Base-by-base conservation (phyloP, 306 rosid genomes). In the Prunus fruticosa region DNA sequence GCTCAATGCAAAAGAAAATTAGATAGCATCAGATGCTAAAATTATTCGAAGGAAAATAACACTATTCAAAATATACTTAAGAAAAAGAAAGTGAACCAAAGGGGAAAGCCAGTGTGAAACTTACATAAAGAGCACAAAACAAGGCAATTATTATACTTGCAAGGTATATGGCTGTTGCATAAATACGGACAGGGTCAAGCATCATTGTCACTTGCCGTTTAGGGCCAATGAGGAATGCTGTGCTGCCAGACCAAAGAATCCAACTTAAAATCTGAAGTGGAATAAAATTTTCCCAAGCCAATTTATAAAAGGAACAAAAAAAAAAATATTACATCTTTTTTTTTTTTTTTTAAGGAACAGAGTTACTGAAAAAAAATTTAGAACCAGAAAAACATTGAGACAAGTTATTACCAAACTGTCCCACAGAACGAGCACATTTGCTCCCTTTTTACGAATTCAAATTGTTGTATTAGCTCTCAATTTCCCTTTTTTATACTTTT, bases 181-280 rank as follows among this genome's bases (percentile, higher is more conserved):
- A 94, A 70, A 94, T 94, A 25, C 98, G 98, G 83, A 84, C 96
- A 76, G 98, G 97, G 73, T 94, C 98, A 63, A 94, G 97, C 98
- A 94, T 94, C 98, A 94, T 94, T 16, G 96, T 81, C 76, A 91
- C 73, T 79, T 94, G 98, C 74, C 95, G 83, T 82, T 92, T 89
- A 49, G 98, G 98, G 69, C 98, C 98, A 22, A 94, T 84, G 67
- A 94, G 95, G 78, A 94, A 94, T 75, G 92, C 96, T 80, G 98
- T 94, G 96, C 98, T 94, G 97, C 91, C 91, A 90, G 54, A 82
- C 75, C 78, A 81, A 67, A 72, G 64, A 79, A 28, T 71, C 46
- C 65, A 73, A 74, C 75, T 86, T 82, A 84, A 84, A 71, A 82
- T 77, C 68, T 57, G 52, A 79, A 51, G 72, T 61, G 64, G 75